Evolutionary conservation across 2,329 filamentous ascomycete species (phyloP), one percentile per base, ranked within the genome.

Genomic region (Penicillium janthinellum): DNA sequence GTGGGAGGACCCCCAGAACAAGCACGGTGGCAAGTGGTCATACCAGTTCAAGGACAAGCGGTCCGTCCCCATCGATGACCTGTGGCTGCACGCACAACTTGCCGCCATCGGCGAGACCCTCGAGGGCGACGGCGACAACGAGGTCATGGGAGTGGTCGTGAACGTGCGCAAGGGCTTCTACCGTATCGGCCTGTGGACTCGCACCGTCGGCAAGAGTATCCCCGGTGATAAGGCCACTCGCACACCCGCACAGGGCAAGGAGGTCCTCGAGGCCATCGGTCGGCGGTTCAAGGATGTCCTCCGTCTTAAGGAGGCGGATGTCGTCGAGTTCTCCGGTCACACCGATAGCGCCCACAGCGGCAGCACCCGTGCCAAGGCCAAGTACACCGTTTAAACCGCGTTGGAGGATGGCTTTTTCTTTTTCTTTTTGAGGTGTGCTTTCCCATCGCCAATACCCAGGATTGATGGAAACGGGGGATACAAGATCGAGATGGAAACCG

Each of bases 111-210:
- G 95, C 73, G 96, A 99, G 85, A 98, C 94, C 28, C 90, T 99
- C 57, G 95, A 99, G 82, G 89, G 91, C 42, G 93, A 97, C 74
- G 89, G 74, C 25, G 95, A 98, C 74, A 93, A 93, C 70, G 96
- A 99, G 79, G 90, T 99, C 77, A 98, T 98, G 95, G 95, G 95
- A 66, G 96, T 99, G 37, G 95, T 99, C 28, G 93, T 98, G 82
- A 99, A 99, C 79, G 94, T 99, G 60, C 90, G 95, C 78, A 97
- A 96, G 83, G 93, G 90, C 54, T 98, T 99, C 83, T 99, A 92
- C 86, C 91, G 95, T 82, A 90, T 99, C 69, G 93, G 94, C 75
- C 87, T 98, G 70, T 99, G 96, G 95, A 99, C 95, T 64, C 90
- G 92, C 73, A 96, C 93, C 59, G 92, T 92, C 57, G 94, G 94